These are phyloP conservation scores for Alternaria metachromatica DNA, from an alignment of 2,329 filamentous ascomycete species.

Conservation along the genomic window DNA sequence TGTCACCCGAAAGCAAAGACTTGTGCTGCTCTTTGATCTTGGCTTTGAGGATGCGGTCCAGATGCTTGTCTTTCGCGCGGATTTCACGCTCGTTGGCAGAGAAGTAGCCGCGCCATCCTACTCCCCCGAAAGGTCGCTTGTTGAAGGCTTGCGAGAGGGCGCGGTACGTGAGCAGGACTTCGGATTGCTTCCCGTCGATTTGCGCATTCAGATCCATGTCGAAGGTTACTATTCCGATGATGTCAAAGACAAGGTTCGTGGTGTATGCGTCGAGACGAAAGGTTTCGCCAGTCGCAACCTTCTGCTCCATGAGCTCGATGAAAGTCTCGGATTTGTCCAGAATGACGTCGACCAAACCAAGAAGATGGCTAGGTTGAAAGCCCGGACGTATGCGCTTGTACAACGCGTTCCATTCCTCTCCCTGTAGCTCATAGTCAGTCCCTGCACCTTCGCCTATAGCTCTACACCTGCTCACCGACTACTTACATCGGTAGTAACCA, in stretches of 20 bases:
- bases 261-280: constrained; percentile 23
- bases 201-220: constrained; percentile 25
- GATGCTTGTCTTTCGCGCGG: constrained; percentile 10
- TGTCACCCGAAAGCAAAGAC: background rate
- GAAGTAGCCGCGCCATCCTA: constrained; percentile 22
- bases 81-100: constrained; percentile 23
- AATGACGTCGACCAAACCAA: constrained; percentile 24
- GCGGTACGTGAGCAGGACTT: constrained; percentile 23
- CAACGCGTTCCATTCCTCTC: background rate
- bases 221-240: constrained; percentile 29
- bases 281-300: constrained; percentile 8
- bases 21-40: constrained; percentile 20
- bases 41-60: constrained; percentile 21
- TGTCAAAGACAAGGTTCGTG: constrained; percentile 27
- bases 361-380: constrained; percentile 21
- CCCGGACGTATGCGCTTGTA: constrained; percentile 23
- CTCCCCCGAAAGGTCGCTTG: constrained; percentile 17
- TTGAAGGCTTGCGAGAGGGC: constrained; percentile 25
- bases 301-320: constrained; percentile 23
- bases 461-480: background rate
- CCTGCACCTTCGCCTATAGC: rapidly evolving
- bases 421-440: background rate
- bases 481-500: constrained; percentile 27
- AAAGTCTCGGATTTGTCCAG: constrained; percentile 37
- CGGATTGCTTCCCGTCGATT: constrained; percentile 16